phyloP scores from a whole-genome alignment of 805 yeast genomes.

The Candida peoriensis region DNA sequence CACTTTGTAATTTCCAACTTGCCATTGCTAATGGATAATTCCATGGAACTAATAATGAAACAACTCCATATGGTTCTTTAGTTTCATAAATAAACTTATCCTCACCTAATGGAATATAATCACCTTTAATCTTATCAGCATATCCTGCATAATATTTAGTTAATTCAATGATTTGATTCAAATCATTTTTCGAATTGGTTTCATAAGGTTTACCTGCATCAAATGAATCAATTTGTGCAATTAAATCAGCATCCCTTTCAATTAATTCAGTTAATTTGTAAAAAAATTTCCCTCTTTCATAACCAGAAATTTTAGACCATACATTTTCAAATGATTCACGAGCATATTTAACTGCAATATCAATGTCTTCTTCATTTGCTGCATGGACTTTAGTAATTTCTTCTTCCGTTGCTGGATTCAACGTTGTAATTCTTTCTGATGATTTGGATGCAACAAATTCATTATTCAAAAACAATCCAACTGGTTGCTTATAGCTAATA shows the following conservation, averaged over 20 bases:
- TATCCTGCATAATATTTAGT: slow-evolving; percentile 69
- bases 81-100: slow-evolving; percentile 60
- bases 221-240: slow-evolving; percentile 65
- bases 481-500: slow-evolving; percentile 64
- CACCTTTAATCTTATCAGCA: slow-evolving; percentile 65
- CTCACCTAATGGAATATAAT: slow-evolving; percentile 59
- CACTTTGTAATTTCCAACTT: slow-evolving; percentile 76
- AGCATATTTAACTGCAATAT: slow-evolving; percentile 37
- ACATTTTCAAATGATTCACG: slow-evolving; percentile 53
- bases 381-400: slow-evolving; percentile 37
- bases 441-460: slow-evolving; percentile 69
- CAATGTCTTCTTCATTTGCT: slow-evolving; percentile 18
- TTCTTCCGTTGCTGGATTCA: slow-evolving; percentile 59
- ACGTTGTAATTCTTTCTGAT: slow-evolving; percentile 45
- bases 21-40: slow-evolving; percentile 79
- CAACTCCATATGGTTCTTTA: slow-evolving; percentile 73
- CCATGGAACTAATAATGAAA: slow-evolving; percentile 84
- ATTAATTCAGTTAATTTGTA: slow-evolving; percentile 63
- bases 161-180: slow-evolving; percentile 56
- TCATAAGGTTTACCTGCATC: slow-evolving; percentile 74
- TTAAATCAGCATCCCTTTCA: slow-evolving; percentile 55
- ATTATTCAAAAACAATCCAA: slow-evolving; percentile 85
- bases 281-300: slow-evolving; percentile 45
- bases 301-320: slow-evolving; percentile 64
- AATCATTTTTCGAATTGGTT: slow-evolving; percentile 65